Evolutionary conservation across 139 green algal genomes (phyloP), one percentile per base, ranked within the genome.

Genomic region (Desmodesmus armatus): DNA sequence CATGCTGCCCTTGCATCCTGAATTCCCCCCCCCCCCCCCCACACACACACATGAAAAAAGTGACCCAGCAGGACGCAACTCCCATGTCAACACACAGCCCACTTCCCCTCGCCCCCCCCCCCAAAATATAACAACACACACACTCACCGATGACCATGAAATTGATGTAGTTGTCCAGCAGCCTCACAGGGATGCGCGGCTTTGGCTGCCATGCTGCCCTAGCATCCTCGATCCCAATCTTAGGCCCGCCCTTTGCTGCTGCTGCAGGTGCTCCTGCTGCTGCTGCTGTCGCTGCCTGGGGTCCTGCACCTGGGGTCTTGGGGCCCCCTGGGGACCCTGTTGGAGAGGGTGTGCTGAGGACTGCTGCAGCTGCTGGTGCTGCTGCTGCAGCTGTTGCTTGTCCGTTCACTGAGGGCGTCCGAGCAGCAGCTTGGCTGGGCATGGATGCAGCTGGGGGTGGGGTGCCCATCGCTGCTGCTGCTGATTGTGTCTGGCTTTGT

Each of bases 121-220:
- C n/a, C n/a, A n/a, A n/a, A n/a, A n/a, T n/a, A n/a, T n/a, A 55
- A 13, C 47, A 55, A 21, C 9, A 55, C 7, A 55, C 9, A 55
- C 19, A 80, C 73, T 67, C 73, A 83, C 77, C 77, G 3, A 83
- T 31, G 17, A 83, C 77, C 58, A 83, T 74, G 77, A 83, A 83
- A 58, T 83, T 83, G 19, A 74, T 58, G 47, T 75, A 83, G 77
- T 27, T 83, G 58, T 83, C 77, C 27, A 73, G 58, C 77, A 83
- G 77, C 19, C 77, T 55, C 27, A 60, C 39, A 60, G 77, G 77
- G 37, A 83, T 31, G 39, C 77, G 77, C 23, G 77, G 77, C 21
- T 58, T 55, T 2, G 55, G n/a, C 58, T 83, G 77, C 77, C 77
- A 83, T 3, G 77, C 77, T 63, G 77, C 77, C 19, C 40, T 11